Percentiles rank a stretch among this genome's conserved stretches.
These are phyloP conservation scores for Penicillium ochrochloron DNA, from an alignment of 495 filamentous ascomycete genomes.

Conservation along the genomic window DNA sequence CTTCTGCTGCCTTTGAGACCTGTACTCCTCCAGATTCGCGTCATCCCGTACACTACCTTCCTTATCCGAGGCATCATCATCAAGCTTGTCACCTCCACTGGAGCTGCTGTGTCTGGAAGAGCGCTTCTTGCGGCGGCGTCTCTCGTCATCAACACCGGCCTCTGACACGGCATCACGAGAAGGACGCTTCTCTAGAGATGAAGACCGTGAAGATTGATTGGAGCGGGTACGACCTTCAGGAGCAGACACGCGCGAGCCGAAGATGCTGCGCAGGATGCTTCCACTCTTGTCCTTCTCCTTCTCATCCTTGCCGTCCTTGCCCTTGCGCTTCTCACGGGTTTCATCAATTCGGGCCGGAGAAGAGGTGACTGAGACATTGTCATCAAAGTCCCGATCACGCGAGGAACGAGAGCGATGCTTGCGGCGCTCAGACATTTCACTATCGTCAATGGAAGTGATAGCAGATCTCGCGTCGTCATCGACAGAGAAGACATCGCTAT, in stretches of 20 bases:
- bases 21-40: conserved; percentile 41
- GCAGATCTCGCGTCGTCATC: conserved; percentile 27
- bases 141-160: conserved; percentile 43
- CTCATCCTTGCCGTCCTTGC: conserved; percentile 37
- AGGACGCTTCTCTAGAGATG: conserved; percentile 40
- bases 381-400: conserved; percentile 33
- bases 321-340: conserved; percentile 33
- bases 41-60: conserved; percentile 33
- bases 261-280: conserved; percentile 44
- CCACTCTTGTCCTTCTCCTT: conserved; percentile 39
- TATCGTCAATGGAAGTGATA: conserved; percentile 25
- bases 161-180: conserved; percentile 48
- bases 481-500: conserved; percentile 28
- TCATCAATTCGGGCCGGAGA: conserved; percentile 40
- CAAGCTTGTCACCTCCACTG: conserved; percentile 35
- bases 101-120: conserved; percentile 44
- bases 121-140: conserved; percentile 50
- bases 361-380: conserved; percentile 40
- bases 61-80: conserved; percentile 33
- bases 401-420: conserved; percentile 26
- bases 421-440: conserved; percentile 27
- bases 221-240: conserved; percentile 38
- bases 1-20: conserved; percentile 43
- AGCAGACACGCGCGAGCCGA: conserved; percentile 44
- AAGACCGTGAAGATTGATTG: conserved; percentile 31